Percentiles rank a stretch among this genome's conserved stretches.
Evolutionary conservation across 169 alveolate species (phyloP).

Genomic region (Eimeria tenella): DNA sequence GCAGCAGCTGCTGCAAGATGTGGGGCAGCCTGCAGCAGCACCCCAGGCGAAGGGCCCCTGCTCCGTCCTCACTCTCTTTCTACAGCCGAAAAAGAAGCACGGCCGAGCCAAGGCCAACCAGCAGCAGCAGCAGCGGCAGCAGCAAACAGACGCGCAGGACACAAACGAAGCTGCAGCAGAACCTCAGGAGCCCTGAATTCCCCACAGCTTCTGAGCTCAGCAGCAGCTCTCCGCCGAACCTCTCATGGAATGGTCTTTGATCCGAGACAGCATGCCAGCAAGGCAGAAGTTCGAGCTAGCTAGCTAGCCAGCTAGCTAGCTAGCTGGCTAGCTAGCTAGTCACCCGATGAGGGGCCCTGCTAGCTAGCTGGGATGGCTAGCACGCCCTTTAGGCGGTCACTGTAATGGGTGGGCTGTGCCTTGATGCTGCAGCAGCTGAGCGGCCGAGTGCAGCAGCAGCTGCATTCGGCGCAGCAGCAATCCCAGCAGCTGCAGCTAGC

Average conservation of each 20-base stretch:
- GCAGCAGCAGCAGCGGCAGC: not conserved
- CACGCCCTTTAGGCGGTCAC: not conserved
- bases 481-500: too few species aligned
- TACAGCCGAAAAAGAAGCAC: constrained; percentile 25
- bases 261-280: too few species aligned
- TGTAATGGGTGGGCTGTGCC: too few species aligned
- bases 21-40: constrained; percentile 19
- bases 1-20: constrained; percentile 52
- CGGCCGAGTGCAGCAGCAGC: too few species aligned
- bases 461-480: too few species aligned
- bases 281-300: too few species aligned
- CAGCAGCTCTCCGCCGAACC: too few species aligned
- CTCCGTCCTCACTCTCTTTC: constrained; percentile 11
- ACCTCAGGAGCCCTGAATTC: not conserved
- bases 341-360: not conserved
- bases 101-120: not conserved
- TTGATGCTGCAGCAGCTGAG: too few species aligned
- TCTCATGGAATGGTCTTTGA: too few species aligned
- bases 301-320: not conserved
- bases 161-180: not conserved
- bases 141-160: not conserved
- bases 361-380: constrained; percentile 1
- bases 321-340: constrained; percentile 1
- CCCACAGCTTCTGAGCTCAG: too few species aligned
- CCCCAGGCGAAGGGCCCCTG: constrained; percentile 5